Evolutionary conservation across 306 rosid species (phyloP).

Genomic region (Vigna hirtella): DNA sequence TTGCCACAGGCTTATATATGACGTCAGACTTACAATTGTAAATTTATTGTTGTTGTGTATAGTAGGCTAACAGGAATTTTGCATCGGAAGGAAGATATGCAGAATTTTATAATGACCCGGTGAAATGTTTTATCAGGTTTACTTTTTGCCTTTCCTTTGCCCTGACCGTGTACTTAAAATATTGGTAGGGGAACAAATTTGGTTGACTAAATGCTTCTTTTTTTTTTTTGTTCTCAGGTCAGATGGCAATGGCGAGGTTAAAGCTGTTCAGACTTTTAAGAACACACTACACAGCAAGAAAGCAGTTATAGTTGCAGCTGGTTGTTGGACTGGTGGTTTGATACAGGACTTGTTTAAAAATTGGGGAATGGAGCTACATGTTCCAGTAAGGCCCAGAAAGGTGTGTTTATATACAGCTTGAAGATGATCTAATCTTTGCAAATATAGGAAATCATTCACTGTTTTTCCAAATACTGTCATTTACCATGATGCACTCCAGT

Average conservation of each 20-base stretch:
- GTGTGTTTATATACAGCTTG: conserved; percentile 50
- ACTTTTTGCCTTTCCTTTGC: conserved; percentile 23
- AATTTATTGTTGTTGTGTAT: conserved; percentile 37
- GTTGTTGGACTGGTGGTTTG: conserved; percentile 96
- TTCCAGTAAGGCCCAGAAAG: conserved; percentile 91
- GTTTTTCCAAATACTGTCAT: conserved; percentile 24
- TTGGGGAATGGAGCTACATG: conserved; percentile 64
- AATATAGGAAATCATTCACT: conserved; percentile 30
- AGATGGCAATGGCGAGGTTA: conserved; percentile 57
- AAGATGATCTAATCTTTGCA: conserved; percentile 33
- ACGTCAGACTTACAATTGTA: conserved; percentile 7
- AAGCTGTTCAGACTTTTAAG: conserved; percentile 69
- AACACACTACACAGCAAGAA: conserved; percentile 68
- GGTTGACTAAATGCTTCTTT: conserved; percentile 35
- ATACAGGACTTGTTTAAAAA: conserved; percentile 68
- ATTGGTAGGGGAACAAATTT: conserved; percentile 1
- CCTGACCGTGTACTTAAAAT: conserved; percentile 17
- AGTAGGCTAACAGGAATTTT: conserved; percentile 71
- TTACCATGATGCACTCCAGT: conserved; percentile 24
- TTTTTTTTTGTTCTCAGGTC: conserved; percentile 56
- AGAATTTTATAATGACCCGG: conserved; percentile 82
- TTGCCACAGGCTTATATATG: conserved; percentile 22
- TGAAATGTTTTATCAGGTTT: conserved; percentile 75
- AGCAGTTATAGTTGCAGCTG: conserved; percentile 85
- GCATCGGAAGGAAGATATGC: conserved; percentile 72